phyloP scores from a whole-genome alignment of 139 green algal species.

The Coccomyxa sp. region DNA sequence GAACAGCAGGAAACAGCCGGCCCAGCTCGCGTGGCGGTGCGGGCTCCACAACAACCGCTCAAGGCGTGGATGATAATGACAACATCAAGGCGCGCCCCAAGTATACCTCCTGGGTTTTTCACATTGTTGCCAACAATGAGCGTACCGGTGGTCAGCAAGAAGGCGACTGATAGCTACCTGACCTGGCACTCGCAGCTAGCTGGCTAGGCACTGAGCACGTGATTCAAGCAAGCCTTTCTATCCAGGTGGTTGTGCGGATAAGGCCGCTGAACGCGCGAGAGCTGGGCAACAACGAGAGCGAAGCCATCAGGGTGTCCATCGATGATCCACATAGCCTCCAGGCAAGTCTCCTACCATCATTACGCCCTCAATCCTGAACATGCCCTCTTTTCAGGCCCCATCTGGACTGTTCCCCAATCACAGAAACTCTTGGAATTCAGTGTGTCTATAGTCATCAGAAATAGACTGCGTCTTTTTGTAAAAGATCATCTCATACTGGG shows the following conservation, averaged over 20 bases:
- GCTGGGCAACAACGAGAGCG: slow-evolving; percentile 15
- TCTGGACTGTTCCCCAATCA: too few species aligned
- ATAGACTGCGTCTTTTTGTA: too few species aligned
- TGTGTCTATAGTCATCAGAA: too few species aligned
- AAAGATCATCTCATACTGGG: not conserved
- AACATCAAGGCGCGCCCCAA: slow-evolving; percentile 25
- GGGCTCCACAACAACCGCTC: not conserved
- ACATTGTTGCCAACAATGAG: not conserved
- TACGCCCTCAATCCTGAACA: not conserved
- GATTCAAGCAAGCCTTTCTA: not conserved
- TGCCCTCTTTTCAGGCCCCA: not conserved
- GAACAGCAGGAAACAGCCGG: too few species aligned
- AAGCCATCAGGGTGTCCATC: slow-evolving; percentile 19
- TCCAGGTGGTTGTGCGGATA: slow-evolving; percentile 40
- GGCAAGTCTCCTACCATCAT: not conserved
- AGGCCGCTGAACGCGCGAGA: slow-evolving; percentile 40
- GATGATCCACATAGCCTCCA: slow-evolving; percentile 22
- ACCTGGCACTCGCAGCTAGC: not conserved
- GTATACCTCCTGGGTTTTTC: not conserved
- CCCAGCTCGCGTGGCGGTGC: too few species aligned
- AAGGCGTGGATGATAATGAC: slow-evolving; percentile 19
- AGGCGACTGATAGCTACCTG: not conserved
- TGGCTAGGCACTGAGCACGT: not conserved
- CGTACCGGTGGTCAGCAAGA: not conserved
- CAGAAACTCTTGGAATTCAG: too few species aligned